Evolutionary conservation across 2,329 filamentous ascomycete genomes (phyloP).

Genomic region (Cladosporium sphaerospermum): DNA sequence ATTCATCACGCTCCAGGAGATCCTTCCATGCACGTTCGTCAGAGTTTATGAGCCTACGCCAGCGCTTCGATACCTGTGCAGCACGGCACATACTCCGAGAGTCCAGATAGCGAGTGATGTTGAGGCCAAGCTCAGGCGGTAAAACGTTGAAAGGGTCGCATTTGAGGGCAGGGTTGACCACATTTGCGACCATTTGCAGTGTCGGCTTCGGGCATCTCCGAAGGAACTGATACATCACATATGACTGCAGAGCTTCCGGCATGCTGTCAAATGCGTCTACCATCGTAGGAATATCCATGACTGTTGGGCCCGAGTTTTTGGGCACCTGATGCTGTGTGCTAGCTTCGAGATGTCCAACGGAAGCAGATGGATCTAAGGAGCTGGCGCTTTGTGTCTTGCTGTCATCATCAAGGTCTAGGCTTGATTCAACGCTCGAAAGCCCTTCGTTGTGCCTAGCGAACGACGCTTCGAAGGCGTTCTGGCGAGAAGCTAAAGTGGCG

Average conservation of each 20-base stretch:
- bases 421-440: conserved; percentile 27
- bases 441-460: conserved; percentile 29
- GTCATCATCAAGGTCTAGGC: conserved; percentile 29
- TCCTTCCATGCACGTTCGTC: conserved; percentile 97
- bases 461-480: conserved; percentile 28
- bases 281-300: conserved; percentile 79
- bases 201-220: conserved; percentile 82
- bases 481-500: conserved; percentile 47
- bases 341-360: no score
- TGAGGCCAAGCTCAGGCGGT: conserved; percentile 78
- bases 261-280: conserved; percentile 86
- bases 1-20: conserved; percentile 79
- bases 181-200: conserved; percentile 78
- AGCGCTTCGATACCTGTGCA: conserved; percentile 88
- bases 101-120: conserved; percentile 82
- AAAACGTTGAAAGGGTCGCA: conserved; percentile 85
- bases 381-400: conserved; percentile 21
- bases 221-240: conserved; percentile 94
- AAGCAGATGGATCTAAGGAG: conserved; percentile 1
- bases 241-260: conserved; percentile 85
- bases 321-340: conserved; percentile 11
- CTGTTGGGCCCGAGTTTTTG: conserved; percentile 22
- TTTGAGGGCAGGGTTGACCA: conserved; percentile 89
- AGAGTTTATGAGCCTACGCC: conserved; percentile 83
- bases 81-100: conserved; percentile 80